A percentile compares a stretch with the other conserved stretches of the same genome.
phyloP scores from a whole-genome alignment of 345 rosid genomes.

The Eucalyptus paniculata region DNA sequence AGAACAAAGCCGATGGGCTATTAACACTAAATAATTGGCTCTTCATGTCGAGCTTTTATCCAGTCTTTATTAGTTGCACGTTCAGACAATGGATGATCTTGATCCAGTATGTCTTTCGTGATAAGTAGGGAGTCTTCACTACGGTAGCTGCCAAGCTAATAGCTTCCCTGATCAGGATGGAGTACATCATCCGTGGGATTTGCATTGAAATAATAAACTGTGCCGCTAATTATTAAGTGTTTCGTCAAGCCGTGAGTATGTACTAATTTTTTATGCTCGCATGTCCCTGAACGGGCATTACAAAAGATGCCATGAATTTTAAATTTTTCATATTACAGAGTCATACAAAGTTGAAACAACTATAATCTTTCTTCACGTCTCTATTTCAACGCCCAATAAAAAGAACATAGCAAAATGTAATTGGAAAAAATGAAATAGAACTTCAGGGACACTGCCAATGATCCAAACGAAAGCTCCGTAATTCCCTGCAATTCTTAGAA shows the following conservation, averaged over 20 bases:
- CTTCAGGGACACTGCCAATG: background rate
- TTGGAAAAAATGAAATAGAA: background rate
- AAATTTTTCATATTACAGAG: background rate
- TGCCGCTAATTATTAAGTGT: background rate
- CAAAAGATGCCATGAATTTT: background rate
- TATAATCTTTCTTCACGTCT: background rate
- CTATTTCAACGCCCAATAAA: background rate
- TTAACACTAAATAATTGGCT: background rate
- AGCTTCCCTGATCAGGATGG: no score
- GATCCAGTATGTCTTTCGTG: background rate
- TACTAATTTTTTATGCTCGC: background rate
- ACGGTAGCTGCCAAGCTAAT: background rate
- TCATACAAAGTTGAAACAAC: background rate
- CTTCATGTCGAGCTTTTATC: background rate
- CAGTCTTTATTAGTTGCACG: background rate
- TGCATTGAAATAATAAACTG: background rate
- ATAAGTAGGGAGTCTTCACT: background rate
- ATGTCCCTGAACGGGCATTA: background rate
- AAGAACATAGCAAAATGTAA: background rate
- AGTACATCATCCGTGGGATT: background rate
- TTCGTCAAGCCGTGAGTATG: background rate
- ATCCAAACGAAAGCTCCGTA: background rate
- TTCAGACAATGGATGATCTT: background rate
- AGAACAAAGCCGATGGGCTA: no score
- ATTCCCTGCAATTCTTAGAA: background rate